Conservation (phyloP, 768 basidiomycete genomes). For the Gymnopilus junonius region DNA sequence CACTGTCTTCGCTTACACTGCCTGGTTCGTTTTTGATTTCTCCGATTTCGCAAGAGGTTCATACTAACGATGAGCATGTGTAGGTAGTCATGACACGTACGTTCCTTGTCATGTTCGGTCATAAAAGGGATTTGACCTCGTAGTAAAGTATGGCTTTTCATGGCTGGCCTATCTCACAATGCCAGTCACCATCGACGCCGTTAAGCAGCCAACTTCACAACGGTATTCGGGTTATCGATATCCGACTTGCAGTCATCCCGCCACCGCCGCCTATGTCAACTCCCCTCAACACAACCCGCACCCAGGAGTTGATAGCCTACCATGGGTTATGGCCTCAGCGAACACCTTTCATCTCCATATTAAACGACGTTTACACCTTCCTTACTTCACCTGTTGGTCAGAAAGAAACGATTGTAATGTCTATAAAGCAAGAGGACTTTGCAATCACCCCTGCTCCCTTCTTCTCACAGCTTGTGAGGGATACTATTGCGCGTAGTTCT, state of each 20-base stretch:
- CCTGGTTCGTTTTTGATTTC: constrained; percentile 58
- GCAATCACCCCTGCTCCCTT: constrained; percentile 37
- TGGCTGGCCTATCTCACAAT: constrained; percentile 87
- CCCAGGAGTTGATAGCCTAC: constrained; percentile 66
- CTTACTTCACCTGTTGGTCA: constrained; percentile 59
- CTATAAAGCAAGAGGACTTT: constrained; percentile 88
- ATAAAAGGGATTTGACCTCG: background rate
- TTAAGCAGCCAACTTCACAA: constrained; percentile 71
- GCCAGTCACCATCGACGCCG: constrained; percentile 68
- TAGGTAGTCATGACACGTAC: constrained; percentile 75
- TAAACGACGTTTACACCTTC: constrained; percentile 64
- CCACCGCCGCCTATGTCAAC: constrained; percentile 16
- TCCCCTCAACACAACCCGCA: constrained; percentile 3
- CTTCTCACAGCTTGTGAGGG: constrained; percentile 70
- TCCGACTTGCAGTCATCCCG: constrained; percentile 72
- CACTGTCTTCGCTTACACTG: constrained; percentile 75
- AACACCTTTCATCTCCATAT: constrained; percentile 68
- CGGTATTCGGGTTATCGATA: constrained; percentile 83
- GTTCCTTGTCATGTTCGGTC: constrained; percentile 22
- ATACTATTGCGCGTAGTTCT: constrained; percentile 62
- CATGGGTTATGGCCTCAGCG: constrained; percentile 79
- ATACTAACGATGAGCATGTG: constrained; percentile 2
- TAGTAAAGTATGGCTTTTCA: constrained; percentile 74
- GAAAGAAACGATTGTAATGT: constrained; percentile 82
- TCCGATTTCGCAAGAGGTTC: background rate